Evolutionary conservation across 2,329 filamentous ascomycete species (phyloP), one percentile per base, ranked within the genome.

Genomic region (Exophiala sp.): DNA sequence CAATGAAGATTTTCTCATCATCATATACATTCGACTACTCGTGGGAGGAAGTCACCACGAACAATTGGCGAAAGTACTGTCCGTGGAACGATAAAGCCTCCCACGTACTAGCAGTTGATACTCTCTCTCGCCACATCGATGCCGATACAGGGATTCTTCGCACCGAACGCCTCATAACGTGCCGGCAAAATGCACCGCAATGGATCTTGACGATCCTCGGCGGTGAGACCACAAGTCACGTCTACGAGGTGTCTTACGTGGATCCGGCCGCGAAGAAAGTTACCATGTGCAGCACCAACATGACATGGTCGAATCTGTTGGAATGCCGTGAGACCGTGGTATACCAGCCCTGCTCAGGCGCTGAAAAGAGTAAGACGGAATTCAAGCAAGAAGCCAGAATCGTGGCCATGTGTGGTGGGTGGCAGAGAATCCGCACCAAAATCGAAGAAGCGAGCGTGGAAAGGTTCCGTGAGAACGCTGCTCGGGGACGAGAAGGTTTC

Each of bases 11-110:
- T 75, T 97, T 97, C 69, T 89, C 89, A 65, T 95, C 90, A 67
- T 78, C 80, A 36, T 89, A 90, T 74, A 91, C 90, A 58, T 99
- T 95, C 76, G 82, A 96, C 77, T 99, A 99, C 80, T 95, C 92
- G 42, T 99, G 94, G 94, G 90, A 96, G 68, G 92, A 97, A 73
- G 94, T 99, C 34, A 96, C 91, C 21, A 91, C 90, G 11, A 91
- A 89, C 70, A 99, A 99, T 81, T 99, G 94, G 94, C 87, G 86
- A 65, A 99, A 99, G 74, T 99, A 99, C 76, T 95, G 90, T 67
- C 92, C 92, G 16, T 97, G 94, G 92, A 99, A 99, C 78, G 88
- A 96, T 72, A 94, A 96, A 76, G 91, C 89, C n/a, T 89, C 91
- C 38, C 94, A 99, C 73, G 94, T 99, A 63, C 85, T 95, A 62